Base-by-base conservation (phyloP, 2,329 filamentous ascomycete genomes). In the Trichoderma hamatum region DNA sequence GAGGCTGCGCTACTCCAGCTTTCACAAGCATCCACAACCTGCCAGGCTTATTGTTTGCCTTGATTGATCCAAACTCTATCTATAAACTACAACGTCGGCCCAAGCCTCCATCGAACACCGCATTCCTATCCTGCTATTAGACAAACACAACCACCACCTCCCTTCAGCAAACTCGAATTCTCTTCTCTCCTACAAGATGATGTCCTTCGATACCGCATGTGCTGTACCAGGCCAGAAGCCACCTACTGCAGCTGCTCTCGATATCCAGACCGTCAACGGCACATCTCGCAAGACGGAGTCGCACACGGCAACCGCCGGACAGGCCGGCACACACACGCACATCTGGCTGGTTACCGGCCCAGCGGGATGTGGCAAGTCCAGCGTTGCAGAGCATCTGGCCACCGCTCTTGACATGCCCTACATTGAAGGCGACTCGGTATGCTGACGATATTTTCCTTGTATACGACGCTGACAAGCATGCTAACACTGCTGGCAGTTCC, bases 261-360 rank as follows among this genome's bases (percentile, higher is more conserved):
- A 39, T 64, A 60, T 70, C 34, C 49, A 68, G 52, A 28, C 65
- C 30, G 46, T 66, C 21, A 39, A 39, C 21, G 62, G 54, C 54
- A 67, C 69, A 19, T 69, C 64, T 28, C 55, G 67, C 30, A 56
- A 66, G 39, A 46, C 70, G 51, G 65, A 74, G 16, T 74, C 79
- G 5, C 73, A 74, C 59, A 72, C 76, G 32, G 71, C 77, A 61
- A 78, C 73, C 69, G 71, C 60, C 63, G 63, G 52, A 19, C 63
- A 46, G 70, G 74, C 60, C 21, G 73, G 71, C 66, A 78, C 79
- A 68, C 78, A 83, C 69, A 89, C 90, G 75, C 91, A 94, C 78
- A 93, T 94, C 76, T 94, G 91, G 90, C 84, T 94, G 70, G 88
- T 94, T 63, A 93, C 91, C 1, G 92, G 92, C 32, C 92, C 92